Evolutionary conservation across 345 rosid species (phyloP), one percentile per base, ranked within the genome.

Genomic region (Eucalyptus polybractea): DNA sequence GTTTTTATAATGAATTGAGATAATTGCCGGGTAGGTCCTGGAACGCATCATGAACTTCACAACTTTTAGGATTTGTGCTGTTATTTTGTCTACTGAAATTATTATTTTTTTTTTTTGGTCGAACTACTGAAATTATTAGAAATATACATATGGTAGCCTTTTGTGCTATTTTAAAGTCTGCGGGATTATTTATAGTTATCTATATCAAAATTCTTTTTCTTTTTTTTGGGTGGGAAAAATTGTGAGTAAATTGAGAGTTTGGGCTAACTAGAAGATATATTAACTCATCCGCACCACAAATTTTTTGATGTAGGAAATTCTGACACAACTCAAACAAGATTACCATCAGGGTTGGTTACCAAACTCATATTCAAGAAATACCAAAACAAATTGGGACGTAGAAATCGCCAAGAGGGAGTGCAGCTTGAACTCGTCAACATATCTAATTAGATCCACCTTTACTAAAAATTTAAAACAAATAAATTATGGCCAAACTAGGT

Each of bases 401-500:
- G 25, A 53, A 53, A 19, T 53, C 1, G 0, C 25, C 10, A 19
- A 53, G 10, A 53, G 58, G 25, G 58, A 53, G 58, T 0, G 1
- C 1, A 53, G 1, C 25, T 5, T 0, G 0, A 53, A 21, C 24
- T 53, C 0, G 10, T 53, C 1, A 53, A 21, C 2, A 19, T 3
- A 53, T 53, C 24, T 53, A 53, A 19, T 53, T 53, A 0, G 25
- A 21, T 0, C 0, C 10, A 53, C 1, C 0, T 53, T 53, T 21
- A 53, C 10, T 21, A 0, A 4, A 53, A 53, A 53, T 53, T 21
- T 53, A 53, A 53, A 53, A 53, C 10, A 21, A 53, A 21, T 8
- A 53, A 53, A 7, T 53, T 21, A 21, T 53, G 58, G 5, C 58
- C 2, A 0, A 7, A 53, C 25, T 53, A 53, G 58, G 2, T 53